Evolutionary conservation across 1,139 yeast genomes (phyloP).

Genomic region (Candida mesenterica): DNA sequence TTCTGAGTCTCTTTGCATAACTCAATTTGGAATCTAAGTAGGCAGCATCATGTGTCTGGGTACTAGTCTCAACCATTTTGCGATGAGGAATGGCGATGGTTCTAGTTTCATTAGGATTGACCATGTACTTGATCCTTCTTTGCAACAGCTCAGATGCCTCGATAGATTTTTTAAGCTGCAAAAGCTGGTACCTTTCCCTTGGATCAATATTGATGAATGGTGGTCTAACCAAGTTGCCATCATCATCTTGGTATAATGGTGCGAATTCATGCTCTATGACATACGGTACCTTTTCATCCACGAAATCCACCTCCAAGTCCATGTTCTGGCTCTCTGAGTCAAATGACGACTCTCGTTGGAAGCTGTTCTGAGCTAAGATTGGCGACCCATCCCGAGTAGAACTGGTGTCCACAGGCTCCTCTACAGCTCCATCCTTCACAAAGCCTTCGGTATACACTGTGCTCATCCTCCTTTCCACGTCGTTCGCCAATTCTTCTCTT

Average conservation of each 20-base stretch:
- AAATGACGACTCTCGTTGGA: not conserved
- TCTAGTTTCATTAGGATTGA: slow-evolving; percentile 40
- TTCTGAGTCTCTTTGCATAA: slow-evolving; percentile 14
- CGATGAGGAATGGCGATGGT: slow-evolving; percentile 6
- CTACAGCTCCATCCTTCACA: slow-evolving; percentile 15
- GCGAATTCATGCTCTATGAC: slow-evolving; percentile 31
- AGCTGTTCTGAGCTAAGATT: not conserved
- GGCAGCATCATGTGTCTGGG: slow-evolving; percentile 40
- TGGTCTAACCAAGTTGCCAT: slow-evolving; percentile 43
- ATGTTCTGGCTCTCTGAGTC: slow-evolving; percentile 1
- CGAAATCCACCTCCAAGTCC: slow-evolving; percentile 1
- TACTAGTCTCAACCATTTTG: slow-evolving; percentile 37
- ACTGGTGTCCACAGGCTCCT: slow-evolving; percentile 1
- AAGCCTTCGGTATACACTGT: slow-evolving; percentile 23
- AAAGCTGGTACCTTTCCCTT: slow-evolving; percentile 40
- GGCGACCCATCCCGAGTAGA: slow-evolving; percentile 3
- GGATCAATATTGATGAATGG: slow-evolving; percentile 50
- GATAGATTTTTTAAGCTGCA: slow-evolving; percentile 39
- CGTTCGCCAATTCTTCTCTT: slow-evolving; percentile 27
- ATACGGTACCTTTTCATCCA: slow-evolving; percentile 8
- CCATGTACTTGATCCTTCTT: slow-evolving; percentile 36
- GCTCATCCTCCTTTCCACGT: slow-evolving; percentile 32
- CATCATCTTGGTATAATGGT: slow-evolving; percentile 34
- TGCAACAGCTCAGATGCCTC: slow-evolving; percentile 37
- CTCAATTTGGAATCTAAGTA: slow-evolving; percentile 29